Conservation (phyloP, 768 basidiomycete genomes). For the Trametes gibbosa region DNA sequence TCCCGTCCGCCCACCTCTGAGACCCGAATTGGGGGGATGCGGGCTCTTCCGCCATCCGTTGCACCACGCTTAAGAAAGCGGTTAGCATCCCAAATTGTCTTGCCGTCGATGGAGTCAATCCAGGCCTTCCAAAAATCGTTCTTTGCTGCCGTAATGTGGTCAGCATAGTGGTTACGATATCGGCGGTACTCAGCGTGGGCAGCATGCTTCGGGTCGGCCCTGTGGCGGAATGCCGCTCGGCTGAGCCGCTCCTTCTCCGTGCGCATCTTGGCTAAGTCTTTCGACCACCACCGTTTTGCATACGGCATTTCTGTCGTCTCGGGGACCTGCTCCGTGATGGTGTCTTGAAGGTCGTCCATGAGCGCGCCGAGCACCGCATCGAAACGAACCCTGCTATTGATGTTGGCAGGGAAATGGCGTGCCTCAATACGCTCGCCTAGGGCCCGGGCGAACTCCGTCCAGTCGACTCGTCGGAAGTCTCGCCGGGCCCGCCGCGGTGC, state of each 20-base stretch:
- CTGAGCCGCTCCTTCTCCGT: conserved; percentile 19
- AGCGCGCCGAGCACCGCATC: conserved; percentile 6
- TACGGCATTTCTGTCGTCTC: conserved; percentile 20
- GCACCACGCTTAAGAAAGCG: conserved; percentile 1
- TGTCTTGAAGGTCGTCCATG: conserved; percentile 14
- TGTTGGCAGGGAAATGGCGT: not conserved
- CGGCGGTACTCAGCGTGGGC: conserved; percentile 13
- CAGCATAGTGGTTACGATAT: conserved; percentile 14
- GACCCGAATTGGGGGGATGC: conserved; percentile 20
- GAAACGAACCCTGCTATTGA: conserved; percentile 12
- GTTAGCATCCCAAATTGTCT: conserved; percentile 23
- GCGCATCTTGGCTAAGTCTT: conserved; percentile 26
- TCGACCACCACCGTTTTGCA: conserved; percentile 35
- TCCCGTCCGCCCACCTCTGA: not conserved
- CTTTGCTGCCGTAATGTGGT: conserved; percentile 21
- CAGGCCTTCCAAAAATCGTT: conserved; percentile 26
- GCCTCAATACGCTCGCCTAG: conserved; percentile 9
- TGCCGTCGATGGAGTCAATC: conserved; percentile 16
- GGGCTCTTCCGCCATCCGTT: conserved; percentile 11
- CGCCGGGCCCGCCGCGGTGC: not conserved
- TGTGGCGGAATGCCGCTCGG: not conserved
- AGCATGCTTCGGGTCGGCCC: conserved; percentile 11
- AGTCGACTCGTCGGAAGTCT: conserved; percentile 33
- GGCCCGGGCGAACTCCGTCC: conserved; percentile 28
- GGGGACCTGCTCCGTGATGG: conserved; percentile 23